phyloP scores from a whole-genome alignment of 306 rosid genomes.

The Canavalia gladiata region DNA sequence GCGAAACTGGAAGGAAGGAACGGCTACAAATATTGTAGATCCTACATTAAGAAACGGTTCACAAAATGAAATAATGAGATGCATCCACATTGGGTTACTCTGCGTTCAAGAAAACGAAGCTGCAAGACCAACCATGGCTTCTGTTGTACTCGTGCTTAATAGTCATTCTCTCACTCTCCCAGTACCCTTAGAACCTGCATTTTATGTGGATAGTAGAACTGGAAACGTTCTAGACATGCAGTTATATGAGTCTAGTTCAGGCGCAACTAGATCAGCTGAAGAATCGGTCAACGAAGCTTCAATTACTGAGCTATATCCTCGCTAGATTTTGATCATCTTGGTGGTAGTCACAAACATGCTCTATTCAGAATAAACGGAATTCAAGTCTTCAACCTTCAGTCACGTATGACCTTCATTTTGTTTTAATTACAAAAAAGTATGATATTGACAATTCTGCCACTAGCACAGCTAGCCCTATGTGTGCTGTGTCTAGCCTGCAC shows the following conservation, averaged over 20 bases:
- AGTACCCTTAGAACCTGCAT: slow-evolving; percentile 54
- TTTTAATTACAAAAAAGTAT: background rate
- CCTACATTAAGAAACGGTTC: slow-evolving; percentile 34
- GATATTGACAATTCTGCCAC: background rate
- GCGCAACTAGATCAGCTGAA: background rate
- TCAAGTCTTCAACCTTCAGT: background rate
- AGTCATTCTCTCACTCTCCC: slow-evolving; percentile 48
- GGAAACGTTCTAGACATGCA: background rate
- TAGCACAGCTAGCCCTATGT: background rate
- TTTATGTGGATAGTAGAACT: slow-evolving; percentile 31
- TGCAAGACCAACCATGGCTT: slow-evolving; percentile 62
- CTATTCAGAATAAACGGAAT: background rate
- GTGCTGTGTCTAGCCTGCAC: too few species aligned
- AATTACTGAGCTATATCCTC: slow-evolving; percentile 52
- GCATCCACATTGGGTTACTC: slow-evolving; percentile 64
- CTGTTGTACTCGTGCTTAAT: slow-evolving; percentile 49
- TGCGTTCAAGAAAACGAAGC: slow-evolving; percentile 59
- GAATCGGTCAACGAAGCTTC: slow-evolving; percentile 38
- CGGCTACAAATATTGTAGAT: slow-evolving; percentile 49
- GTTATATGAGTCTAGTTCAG: background rate
- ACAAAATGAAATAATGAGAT: slow-evolving; percentile 54
- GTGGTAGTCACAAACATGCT: background rate
- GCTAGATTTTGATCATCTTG: background rate
- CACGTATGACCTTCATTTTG: background rate
- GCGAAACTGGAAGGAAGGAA: slow-evolving; percentile 58